These are phyloP conservation scores for Penicillium waksmanii DNA, from an alignment of 495 filamentous ascomycete genomes.

Conservation along the genomic window DNA sequence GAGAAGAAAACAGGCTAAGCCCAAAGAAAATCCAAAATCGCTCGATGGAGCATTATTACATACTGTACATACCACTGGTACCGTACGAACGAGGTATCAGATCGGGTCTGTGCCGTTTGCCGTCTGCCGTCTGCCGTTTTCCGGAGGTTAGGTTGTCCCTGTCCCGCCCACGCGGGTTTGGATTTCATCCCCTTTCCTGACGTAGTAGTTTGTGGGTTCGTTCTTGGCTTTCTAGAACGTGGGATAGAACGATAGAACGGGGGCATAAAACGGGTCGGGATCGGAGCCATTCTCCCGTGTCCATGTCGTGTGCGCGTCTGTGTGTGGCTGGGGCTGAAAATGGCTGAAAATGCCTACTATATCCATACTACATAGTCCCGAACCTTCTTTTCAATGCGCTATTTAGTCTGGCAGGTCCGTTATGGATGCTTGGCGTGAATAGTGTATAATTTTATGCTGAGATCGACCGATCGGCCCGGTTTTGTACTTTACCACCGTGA, in stretches of 20 bases:
- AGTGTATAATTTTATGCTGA: neutral
- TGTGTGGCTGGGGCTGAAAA: too few species aligned
- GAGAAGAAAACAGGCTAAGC: neutral
- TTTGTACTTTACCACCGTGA: neutral
- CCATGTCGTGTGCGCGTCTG: too few species aligned
- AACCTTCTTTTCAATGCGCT: too few species aligned
- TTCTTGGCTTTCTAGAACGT: neutral
- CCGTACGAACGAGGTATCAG: neutral
- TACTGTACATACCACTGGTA: neutral
- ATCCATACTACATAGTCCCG: too few species aligned
- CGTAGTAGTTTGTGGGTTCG: neutral
- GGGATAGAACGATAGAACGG: too few species aligned
- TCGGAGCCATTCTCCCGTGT: too few species aligned
- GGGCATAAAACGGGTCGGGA: too few species aligned
- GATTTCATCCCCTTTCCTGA: neutral
- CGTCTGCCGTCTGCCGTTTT: constrained; percentile 1
- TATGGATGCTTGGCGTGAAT: too few species aligned
- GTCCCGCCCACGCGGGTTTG: neutral
- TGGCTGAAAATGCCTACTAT: too few species aligned
- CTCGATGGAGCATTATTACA: neutral
- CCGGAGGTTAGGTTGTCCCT: neutral
- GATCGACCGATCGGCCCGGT: constrained; percentile 4
- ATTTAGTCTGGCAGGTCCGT: too few species aligned
- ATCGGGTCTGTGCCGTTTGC: constrained; percentile 4
- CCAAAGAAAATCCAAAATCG: neutral